Base-by-base conservation (phyloP, 2,329 filamentous ascomycete species). In the Claviceps monticola region DNA sequence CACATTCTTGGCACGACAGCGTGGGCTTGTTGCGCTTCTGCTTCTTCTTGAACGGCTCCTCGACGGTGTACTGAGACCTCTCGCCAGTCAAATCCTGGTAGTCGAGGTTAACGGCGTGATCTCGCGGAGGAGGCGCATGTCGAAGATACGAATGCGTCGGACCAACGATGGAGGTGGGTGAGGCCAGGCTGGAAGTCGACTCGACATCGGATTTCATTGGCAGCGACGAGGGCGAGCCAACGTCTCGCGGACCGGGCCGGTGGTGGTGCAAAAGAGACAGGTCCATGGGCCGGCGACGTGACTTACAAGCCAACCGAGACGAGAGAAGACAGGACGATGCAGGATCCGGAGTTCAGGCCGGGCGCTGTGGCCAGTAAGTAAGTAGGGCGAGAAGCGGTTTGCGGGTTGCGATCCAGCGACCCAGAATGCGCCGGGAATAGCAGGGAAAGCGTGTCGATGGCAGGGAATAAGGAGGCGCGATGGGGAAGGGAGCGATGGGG, bases 11-110 rank as follows among this genome's bases (percentile, higher is more conserved):
- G 61, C 86, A 90, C 48, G 83, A 88, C 56, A 90, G 64, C 1
- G 86, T 90, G 3, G 86, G 86, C 66, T 91, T 91, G 68, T 91
- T 91, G 47, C 86, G 79, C 71, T 86, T 89, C 69, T 90, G 86
- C 68, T 85, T 88, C 71, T 86, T 86, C 65, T 70, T 75, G 11
- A 70, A 62, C n/a, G 71, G 74, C 44, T 71, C 66, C 38, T 65
- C 64, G n/a, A 56, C 60, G 53, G 52, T 54, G 52, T 58, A 58
- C 38, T 52, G 53, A 5, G 53, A 52, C 49, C 5, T 45, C 19
- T 53, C 53, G 39, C 45, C 53, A 23, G 37, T 51, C 37, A 51
- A 21, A 16, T 55, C 51, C 21, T 43, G 53, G 37, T 55, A 55
- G 53, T 54, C 51, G 54, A 58, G 17, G 23, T 54, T 53, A n/a